Base-by-base conservation (phyloP, 768 basidiomycete genomes). In the Albatrellus ellisii region DNA sequence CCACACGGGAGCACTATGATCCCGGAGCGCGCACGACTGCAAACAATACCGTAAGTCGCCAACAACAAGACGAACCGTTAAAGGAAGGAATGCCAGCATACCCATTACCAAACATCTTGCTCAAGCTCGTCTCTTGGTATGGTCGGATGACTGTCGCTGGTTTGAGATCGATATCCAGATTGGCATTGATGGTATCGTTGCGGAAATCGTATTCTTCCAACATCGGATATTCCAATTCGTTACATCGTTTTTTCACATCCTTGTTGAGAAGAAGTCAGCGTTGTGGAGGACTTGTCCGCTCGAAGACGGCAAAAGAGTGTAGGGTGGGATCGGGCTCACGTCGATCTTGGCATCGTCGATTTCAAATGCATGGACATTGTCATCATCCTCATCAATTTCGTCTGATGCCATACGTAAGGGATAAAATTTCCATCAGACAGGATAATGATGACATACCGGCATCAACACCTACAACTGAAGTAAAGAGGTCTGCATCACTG, bases 101-200 rank as follows among this genome's bases (percentile, higher is more conserved):
- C 87, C 91, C 95, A 59, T 99, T 98, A 41, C 95, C 94, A 61
- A 99, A 99, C 95, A 99, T 99, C 65, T 99, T 99, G 51, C 89
- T 91, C 32, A 99, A 66, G 57, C 87, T 91, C 41, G 95, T 99
- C 63, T 98, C 94, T 61, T 99, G 95, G 62, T 99, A 99, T 11
- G 95, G 90, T 42, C 95, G 75, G 56, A 99, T 95, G 47, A 94
- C 84, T 2, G 95, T 98, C 26, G 90, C 85, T 2, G 95, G 95
- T 59, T 99, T 99, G 41, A 99, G 74, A 60, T 99, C 95, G 44
- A 99, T 99, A 56, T 99, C 95, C 34, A 99, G 71, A 60, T 97
- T 94, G 22, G 95, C 75, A 56, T 99, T 99, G 51, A 91, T 66
- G 0, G 87, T 90, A 58, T 99, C 95, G 56, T 98, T 94, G 32